Base-by-base conservation (phyloP, 305 asterid genomes). In the Solanum hybrid region DNA sequence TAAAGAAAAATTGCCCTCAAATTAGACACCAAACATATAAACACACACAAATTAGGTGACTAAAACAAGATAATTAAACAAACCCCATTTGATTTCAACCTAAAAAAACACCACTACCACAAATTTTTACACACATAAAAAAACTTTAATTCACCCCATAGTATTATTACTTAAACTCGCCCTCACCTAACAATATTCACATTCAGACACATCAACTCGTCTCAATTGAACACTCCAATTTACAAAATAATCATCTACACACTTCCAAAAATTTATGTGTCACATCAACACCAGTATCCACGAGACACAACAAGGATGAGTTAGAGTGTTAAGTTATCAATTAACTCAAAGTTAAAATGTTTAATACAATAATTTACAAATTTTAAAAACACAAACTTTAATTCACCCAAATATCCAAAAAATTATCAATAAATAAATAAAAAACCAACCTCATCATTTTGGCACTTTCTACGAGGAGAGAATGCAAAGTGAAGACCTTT, bases 401-500 rank as follows among this genome's bases (percentile, higher is more conserved):
- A 22, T 35, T 20, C 31, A 78, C 51, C 17, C 29, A 35, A n/a
- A 76, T 76, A 76, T 75, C n/a, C 24, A 79, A 35, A 79, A 22
- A 22, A 79, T 77, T 77, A 32, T 32, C 27, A 7, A 34, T n/a
- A 20, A 78, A n/a, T 0, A 34, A 3, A 36, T 1, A 37, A 37
- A 36, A n/a, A 7, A 88, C 89, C 3, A 77, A 96, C 99, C 96
- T 95, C 91, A 27, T 94, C 91, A 86, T 85, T 92, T 81, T 89
- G 91, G 90, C 66, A 38, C 8, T 94, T 94, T 31, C 93, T 88
- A 16, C 94, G 92, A 34, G 97, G 89, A 38, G 92, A 90, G 10
- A 95, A 93, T 24, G 96, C 94, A 51, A 93, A 93, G 89, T 92
- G 94, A 89, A 95, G 85, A 3, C 97, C 98, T 42, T 64, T 91